phyloP scores from a whole-genome alignment of 768 basidiomycete species.

The Suillus fuscotomentosus region DNA sequence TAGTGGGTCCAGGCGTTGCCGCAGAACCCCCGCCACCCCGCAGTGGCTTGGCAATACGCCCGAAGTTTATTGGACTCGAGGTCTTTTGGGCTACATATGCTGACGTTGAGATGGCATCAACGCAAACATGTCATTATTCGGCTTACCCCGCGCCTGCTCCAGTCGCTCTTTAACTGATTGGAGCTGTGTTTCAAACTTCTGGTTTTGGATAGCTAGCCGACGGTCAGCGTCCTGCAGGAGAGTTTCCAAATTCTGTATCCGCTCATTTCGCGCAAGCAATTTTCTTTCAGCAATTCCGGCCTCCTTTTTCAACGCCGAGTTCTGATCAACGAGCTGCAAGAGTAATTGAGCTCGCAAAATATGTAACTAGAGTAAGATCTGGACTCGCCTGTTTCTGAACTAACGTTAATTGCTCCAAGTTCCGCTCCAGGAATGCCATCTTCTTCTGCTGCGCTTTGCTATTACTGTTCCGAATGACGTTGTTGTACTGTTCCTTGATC shows the following conservation, averaged over 20 bases:
- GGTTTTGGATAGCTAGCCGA: constrained; percentile 86
- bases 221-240: constrained; percentile 93
- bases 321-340: constrained; percentile 93
- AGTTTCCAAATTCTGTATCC: constrained; percentile 95
- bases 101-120: constrained; percentile 29
- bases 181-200: constrained; percentile 93
- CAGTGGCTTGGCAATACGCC: constrained; percentile 95
- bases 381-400: constrained; percentile 91
- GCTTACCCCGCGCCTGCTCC: constrained; percentile 87
- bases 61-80: constrained; percentile 75
- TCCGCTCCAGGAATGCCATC: constrained; percentile 97
- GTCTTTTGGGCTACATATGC: constrained; percentile 64
- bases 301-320: constrained; percentile 95
- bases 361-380: neutral
- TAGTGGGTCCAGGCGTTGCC: constrained; percentile 37
- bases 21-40: constrained; percentile 82
- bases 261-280: constrained; percentile 92
- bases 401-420: constrained; percentile 89
- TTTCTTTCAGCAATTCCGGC: constrained; percentile 96
- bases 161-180: constrained; percentile 90
- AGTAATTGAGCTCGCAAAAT: constrained; percentile 14
- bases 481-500: constrained; percentile 98
- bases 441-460: constrained; percentile 99
- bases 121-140: constrained; percentile 10
- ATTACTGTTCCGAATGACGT: constrained; percentile 97